Conservation (phyloP, 1,139 yeast genomes). For the Meyerozyma sp. region DNA sequence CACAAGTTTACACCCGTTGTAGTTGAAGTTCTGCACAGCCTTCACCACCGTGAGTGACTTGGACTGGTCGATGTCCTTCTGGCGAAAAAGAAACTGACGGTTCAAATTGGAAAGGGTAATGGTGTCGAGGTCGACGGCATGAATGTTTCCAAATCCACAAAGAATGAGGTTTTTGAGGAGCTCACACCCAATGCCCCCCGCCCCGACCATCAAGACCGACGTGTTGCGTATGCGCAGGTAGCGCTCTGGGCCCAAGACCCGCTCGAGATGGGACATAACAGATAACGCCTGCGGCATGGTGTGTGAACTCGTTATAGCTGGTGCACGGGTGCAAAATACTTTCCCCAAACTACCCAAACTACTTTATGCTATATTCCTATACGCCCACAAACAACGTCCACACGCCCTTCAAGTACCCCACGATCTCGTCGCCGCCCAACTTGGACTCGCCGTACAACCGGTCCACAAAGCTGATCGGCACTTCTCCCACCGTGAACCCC, state of each 20-base stretch:
- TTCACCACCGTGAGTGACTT: conserved; percentile 46
- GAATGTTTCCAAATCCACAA: conserved; percentile 84
- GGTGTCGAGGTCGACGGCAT: conserved; percentile 90
- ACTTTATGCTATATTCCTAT: conserved; percentile 19
- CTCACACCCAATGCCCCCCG: conserved; percentile 99
- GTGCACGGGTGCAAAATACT: neutral
- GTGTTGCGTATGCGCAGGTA: conserved; percentile 29
- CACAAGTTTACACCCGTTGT: conserved; percentile 55
- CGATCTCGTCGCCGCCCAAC: conserved; percentile 79
- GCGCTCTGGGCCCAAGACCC: conserved; percentile 39
- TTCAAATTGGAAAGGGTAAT: conserved; percentile 88
- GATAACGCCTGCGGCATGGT: neutral
- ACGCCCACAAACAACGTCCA: conserved; percentile 67
- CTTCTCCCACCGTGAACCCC: conserved; percentile 72
- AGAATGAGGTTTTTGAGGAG: conserved; percentile 77
- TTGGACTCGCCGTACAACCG: conserved; percentile 77
- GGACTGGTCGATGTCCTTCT: conserved; percentile 19
- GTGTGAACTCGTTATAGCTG: neutral
- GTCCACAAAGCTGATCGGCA: conserved; percentile 76
- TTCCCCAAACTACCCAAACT: neutral
- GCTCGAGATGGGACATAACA: conserved; percentile 27
- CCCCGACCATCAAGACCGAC: conserved; percentile 87
- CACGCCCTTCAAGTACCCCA: conserved; percentile 71
- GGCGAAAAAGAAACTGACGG: conserved; percentile 85
- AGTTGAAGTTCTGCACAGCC: conserved; percentile 77